Conservation (phyloP, 192 early-diverging fungal species). For the Coemansia sp. region DNA sequence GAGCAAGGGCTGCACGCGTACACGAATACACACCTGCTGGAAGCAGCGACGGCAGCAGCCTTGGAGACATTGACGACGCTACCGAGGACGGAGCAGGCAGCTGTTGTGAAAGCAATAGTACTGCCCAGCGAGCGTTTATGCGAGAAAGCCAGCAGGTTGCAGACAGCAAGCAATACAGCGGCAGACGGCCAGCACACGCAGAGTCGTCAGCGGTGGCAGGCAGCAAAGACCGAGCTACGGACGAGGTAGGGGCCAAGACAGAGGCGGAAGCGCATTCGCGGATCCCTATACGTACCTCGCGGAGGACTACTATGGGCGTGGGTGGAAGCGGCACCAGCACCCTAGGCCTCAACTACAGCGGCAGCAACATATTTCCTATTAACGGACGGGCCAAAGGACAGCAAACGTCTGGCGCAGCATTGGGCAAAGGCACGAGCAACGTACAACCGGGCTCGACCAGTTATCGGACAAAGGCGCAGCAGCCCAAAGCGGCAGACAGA, state of each 20-base stretch:
- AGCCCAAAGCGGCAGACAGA: background rate
- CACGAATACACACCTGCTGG: slow-evolving; percentile 3
- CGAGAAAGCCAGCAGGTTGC: slow-evolving; percentile 17
- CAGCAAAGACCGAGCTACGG: background rate
- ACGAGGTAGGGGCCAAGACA: slow-evolving; percentile 2
- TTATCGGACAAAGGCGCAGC: slow-evolving; percentile 5
- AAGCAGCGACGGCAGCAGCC: slow-evolving; percentile 13
- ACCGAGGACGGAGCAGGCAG: slow-evolving; percentile 20
- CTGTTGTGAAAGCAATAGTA: slow-evolving; percentile 17
- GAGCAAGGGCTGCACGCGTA: slow-evolving; percentile 3
- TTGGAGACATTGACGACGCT: slow-evolving; percentile 10
- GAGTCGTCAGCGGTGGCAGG: background rate
- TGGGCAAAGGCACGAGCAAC: slow-evolving; percentile 5
- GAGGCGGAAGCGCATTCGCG: slow-evolving; percentile 14
- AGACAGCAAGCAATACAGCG: slow-evolving; percentile 10
- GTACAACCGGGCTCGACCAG: background rate
- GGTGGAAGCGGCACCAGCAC: slow-evolving; percentile 53
- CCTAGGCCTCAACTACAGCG: slow-evolving; percentile 46
- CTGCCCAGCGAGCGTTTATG: slow-evolving; percentile 25
- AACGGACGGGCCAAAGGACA: slow-evolving; percentile 15
- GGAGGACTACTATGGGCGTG: slow-evolving; percentile 50
- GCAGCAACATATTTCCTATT: slow-evolving; percentile 49
- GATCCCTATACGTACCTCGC: slow-evolving; percentile 24
- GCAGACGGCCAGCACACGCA: slow-evolving; percentile 14
- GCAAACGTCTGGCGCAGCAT: slow-evolving; percentile 11